phyloP scores from a whole-genome alignment of 73 alveolate species.

The Paramecium sonneborni region DNA sequence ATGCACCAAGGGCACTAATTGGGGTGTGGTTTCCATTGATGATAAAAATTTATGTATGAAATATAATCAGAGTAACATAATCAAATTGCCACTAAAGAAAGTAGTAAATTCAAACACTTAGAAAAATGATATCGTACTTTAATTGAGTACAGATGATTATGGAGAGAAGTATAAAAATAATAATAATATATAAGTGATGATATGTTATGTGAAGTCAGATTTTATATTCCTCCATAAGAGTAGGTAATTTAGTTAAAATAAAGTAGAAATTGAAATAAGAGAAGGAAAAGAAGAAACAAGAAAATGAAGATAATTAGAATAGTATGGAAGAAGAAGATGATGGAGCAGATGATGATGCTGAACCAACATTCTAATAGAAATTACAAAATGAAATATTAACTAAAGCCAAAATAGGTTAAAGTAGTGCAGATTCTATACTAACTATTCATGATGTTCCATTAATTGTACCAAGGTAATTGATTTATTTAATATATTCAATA shows the following conservation, averaged over 20 bases:
- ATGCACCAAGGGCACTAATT: constrained; percentile 51
- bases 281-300: constrained; percentile 21
- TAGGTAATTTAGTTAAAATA: not conserved
- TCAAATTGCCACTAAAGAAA: constrained; percentile 15
- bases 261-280: not conserved
- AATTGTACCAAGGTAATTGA: constrained; percentile 1
- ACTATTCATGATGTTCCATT: constrained; percentile 47
- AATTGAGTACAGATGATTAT: constrained; percentile 24
- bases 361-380: constrained; percentile 12
- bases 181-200: not conserved
- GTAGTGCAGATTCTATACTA: constrained; percentile 33
- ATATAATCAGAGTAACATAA: not conserved
- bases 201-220: constrained; percentile 43
- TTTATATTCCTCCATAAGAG: constrained; percentile 33
- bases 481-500: not conserved
- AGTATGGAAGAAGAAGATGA: not conserved
- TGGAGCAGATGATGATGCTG: constrained; percentile 11
- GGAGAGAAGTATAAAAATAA: constrained; percentile 29
- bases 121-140: constrained; percentile 42
- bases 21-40: constrained; percentile 49
- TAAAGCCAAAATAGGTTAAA: constrained; percentile 37
- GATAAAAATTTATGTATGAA: constrained; percentile 14
- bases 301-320: not conserved
- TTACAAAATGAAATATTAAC: constrained; percentile 3
- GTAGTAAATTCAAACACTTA: constrained; percentile 39